Evolutionary conservation across 2,329 filamentous ascomycete genomes (phyloP).

Genomic region (Talaromyces sp.): DNA sequence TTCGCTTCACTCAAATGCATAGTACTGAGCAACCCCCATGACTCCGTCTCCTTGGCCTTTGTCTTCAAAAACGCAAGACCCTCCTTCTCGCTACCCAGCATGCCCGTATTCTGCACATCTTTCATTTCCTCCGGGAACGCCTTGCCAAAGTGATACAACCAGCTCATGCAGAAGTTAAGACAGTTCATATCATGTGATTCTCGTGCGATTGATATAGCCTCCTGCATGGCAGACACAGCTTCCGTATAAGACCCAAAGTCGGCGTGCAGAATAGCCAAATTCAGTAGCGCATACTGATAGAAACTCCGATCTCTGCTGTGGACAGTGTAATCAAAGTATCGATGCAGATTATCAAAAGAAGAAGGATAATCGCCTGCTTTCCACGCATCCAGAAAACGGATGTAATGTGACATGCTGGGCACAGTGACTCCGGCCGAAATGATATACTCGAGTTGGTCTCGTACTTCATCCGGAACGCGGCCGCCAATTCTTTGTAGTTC

Average conservation of each 20-base stretch:
- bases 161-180: conserved; percentile 91
- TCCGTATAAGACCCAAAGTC: conserved; percentile 91
- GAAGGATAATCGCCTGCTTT: conserved; percentile 83
- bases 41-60: conserved; percentile 80
- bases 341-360: conserved; percentile 84
- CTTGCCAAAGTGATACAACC: conserved; percentile 92
- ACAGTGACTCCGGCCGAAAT: conserved; percentile 64
- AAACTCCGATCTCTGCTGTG: conserved; percentile 76
- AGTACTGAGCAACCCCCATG: conserved; percentile 80
- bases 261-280: conserved; percentile 86
- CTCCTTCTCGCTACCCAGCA: conserved; percentile 75
- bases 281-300: conserved; percentile 93
- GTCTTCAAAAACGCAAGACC: conserved; percentile 77
- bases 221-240: conserved; percentile 89
- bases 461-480: conserved; percentile 71
- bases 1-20: conserved; percentile 84
- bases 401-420: conserved; percentile 72
- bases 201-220: conserved; percentile 88
- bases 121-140: conserved; percentile 73
- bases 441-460: conserved; percentile 65
- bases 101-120: conserved; percentile 66
- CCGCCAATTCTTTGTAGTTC: conserved; percentile 81
- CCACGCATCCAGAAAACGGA: conserved; percentile 90
- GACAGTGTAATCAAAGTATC: conserved; percentile 97
- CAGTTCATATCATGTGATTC: conserved; percentile 91